Percentiles rank a stretch among this genome's conserved stretches.
Conservation (phyloP, 805 yeast genomes). For the Spathaspora passalidarum region DNA sequence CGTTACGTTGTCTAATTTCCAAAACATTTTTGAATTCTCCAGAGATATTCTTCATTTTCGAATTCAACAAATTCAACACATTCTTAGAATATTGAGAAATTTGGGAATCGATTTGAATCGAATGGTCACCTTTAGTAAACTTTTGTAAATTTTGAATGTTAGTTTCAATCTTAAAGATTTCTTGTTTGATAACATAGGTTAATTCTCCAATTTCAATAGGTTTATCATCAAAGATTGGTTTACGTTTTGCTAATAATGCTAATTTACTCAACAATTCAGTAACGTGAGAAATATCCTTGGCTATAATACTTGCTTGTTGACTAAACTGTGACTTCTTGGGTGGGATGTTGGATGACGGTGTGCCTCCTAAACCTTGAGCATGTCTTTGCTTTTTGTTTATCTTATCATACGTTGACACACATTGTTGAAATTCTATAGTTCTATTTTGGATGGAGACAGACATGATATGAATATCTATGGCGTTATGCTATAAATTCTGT, state of each 20-base stretch:
- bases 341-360: constrained; percentile 12
- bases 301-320: constrained; percentile 75
- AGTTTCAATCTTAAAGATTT: constrained; percentile 76
- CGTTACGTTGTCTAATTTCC: constrained; percentile 81
- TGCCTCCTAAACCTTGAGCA: constrained; percentile 16
- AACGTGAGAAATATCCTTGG: constrained; percentile 83
- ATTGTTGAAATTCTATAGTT: constrained; percentile 89
- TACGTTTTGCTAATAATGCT: constrained; percentile 82
- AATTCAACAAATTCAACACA: constrained; percentile 82
- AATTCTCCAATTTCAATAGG: constrained; percentile 92
- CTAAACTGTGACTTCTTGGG: constrained; percentile 35
- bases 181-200: constrained; percentile 84
- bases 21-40: constrained; percentile 90
- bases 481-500: no score
- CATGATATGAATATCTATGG: no score
- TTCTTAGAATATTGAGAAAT: constrained; percentile 74
- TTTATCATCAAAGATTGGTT: constrained; percentile 89
- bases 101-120: constrained; percentile 52
- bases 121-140: constrained; percentile 44
- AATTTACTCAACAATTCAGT: constrained; percentile 77
- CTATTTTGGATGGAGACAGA: constrained; percentile 61
- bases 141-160: constrained; percentile 60
- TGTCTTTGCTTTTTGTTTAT: constrained; percentile 44
- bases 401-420: constrained; percentile 74
- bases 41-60: constrained; percentile 86